Evolutionary conservation across 2,329 filamentous ascomycete species (phyloP).

Genomic region (Fusarium paranaense): DNA sequence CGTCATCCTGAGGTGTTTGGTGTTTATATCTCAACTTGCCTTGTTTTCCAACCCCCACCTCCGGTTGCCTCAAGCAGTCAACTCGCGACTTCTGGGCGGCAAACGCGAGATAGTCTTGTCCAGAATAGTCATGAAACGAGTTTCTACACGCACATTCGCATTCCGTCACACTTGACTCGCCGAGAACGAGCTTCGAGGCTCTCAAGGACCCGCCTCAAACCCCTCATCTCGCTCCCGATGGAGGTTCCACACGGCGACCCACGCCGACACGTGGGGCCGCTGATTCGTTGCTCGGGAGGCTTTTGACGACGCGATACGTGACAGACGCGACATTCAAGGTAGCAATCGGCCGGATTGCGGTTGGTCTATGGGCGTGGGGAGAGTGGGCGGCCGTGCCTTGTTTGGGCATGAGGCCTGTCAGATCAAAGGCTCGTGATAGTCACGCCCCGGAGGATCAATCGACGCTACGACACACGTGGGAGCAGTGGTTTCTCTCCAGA

Average conservation of each 20-base stretch:
- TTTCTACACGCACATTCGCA: constrained; percentile 30
- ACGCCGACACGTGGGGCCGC: constrained; percentile 44
- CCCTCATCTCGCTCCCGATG: constrained; percentile 13
- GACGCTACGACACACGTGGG: constrained; percentile 24
- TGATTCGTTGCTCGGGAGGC: constrained; percentile 42
- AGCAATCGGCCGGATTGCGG: constrained; percentile 6
- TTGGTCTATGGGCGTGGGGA: neutral
- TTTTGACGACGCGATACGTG: constrained; percentile 12
- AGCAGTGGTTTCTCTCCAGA: constrained; percentile 1
- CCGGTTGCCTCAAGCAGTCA: neutral
- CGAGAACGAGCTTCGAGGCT: constrained; percentile 5
- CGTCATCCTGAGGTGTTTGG: constrained; percentile 10
- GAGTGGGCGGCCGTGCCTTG: neutral
- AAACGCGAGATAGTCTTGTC: constrained; percentile 23
- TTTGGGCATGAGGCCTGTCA: neutral
- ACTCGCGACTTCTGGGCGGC: constrained; percentile 14
- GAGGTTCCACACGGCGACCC: constrained; percentile 21
- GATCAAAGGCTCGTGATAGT: constrained; percentile 11
- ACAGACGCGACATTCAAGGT: constrained; percentile 1
- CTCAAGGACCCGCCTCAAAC: constrained; percentile 22
- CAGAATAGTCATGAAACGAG: constrained; percentile 10
- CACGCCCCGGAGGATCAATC: neutral
- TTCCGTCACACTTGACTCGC: constrained; percentile 31
- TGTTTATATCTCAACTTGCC: constrained; percentile 35
- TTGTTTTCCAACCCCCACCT: constrained; percentile 18